Conservation (phyloP, 331 rosid species). For the Acacia pycnantha region DNA sequence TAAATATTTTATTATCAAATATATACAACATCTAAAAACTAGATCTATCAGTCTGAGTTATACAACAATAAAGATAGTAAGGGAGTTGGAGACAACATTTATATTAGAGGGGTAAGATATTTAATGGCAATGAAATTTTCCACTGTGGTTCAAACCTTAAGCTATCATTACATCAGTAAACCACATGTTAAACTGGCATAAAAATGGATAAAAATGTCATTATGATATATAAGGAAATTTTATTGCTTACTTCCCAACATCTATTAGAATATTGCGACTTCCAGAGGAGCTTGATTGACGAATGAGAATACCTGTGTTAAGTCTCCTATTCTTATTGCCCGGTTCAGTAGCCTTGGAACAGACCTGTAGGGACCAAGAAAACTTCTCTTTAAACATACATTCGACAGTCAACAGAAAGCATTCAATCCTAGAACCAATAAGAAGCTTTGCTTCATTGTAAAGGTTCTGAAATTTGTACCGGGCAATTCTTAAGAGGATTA, state of each 20-base stretch:
- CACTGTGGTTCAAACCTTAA: not conserved
- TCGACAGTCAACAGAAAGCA: conserved; percentile 16
- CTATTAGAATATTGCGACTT: conserved; percentile 63
- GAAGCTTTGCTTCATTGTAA: conserved; percentile 6
- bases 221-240: not conserved
- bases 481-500: conserved; percentile 69
- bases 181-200: conserved; percentile 5
- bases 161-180: conserved; percentile 17
- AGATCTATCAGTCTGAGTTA: not conserved
- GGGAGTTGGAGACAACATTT: not conserved
- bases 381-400: conserved; percentile 5
- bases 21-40: not conserved
- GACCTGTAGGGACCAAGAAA: conserved; percentile 44
- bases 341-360: conserved; percentile 78
- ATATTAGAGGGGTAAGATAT: not conserved
- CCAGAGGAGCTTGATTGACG: conserved; percentile 59
- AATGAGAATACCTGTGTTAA: conserved; percentile 83
- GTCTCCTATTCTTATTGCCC: conserved; percentile 76
- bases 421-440: not conserved
- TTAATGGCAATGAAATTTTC: not conserved
- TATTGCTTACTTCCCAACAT: conserved; percentile 86
- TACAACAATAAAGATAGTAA: not conserved
- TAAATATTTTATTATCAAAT: conserved; percentile 23
- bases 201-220: conserved; percentile 7
- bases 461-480: conserved; percentile 38